Conservation (phyloP, 176 grass and related monocot species). For the Zoysia japonica region DNA sequence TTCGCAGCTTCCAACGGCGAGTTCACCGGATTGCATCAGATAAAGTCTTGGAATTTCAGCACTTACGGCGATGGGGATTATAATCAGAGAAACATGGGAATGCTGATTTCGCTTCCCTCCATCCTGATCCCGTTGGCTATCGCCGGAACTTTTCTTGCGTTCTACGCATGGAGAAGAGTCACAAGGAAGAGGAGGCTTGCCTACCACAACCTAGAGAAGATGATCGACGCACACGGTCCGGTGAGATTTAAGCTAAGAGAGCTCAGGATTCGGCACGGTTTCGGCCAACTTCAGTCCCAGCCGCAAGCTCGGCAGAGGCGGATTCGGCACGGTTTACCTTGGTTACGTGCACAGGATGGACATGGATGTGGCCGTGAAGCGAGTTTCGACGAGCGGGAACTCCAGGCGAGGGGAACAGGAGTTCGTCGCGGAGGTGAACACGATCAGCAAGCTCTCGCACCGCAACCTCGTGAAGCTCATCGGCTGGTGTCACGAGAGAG, state of each 20-base stretch:
- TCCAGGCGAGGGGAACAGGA: constrained; percentile 44
- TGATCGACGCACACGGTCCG: constrained; percentile 46
- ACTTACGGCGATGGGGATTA: background rate
- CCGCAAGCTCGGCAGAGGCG: constrained; percentile 47
- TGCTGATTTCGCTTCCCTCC: background rate
- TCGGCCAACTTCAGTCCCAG: constrained; percentile 35
- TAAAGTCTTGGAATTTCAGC: constrained; percentile 43
- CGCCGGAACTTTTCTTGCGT: background rate
- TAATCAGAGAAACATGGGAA: background rate
- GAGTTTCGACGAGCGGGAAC: constrained; percentile 18
- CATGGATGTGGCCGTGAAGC: constrained; percentile 55
- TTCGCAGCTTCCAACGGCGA: constrained; percentile 40
- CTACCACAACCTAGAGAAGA: constrained; percentile 52
- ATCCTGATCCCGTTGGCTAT: background rate
- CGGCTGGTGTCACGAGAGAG: constrained; percentile 53
- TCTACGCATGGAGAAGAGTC: constrained; percentile 15
- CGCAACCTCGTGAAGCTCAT: constrained; percentile 63
- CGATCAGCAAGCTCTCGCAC: constrained; percentile 67
- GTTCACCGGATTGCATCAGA: constrained; percentile 24
- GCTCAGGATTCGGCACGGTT: constrained; percentile 39
- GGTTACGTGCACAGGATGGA: constrained; percentile 29
- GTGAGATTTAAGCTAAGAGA: constrained; percentile 46
- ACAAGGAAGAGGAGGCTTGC: constrained; percentile 28
- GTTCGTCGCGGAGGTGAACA: constrained; percentile 66
- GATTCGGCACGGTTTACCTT: constrained; percentile 56